These are phyloP conservation scores for Prillingera fragicola DNA, from an alignment of 1,284 basidiomycete genomes.

Conservation along the genomic window DNA sequence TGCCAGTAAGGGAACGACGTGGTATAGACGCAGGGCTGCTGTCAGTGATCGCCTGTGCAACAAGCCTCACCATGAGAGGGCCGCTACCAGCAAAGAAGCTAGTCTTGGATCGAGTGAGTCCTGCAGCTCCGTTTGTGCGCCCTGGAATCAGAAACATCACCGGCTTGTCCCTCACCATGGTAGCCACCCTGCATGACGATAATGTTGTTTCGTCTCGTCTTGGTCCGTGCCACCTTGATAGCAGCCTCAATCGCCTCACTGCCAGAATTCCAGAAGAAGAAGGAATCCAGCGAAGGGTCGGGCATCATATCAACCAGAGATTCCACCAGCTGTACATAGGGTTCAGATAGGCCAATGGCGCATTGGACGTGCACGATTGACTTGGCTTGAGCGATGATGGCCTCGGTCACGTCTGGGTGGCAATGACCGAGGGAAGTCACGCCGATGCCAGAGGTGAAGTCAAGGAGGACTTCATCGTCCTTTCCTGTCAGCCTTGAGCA, in stretches of 20 bases:
- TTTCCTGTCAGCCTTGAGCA: neutral
- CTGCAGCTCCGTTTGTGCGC: conserved; percentile 81
- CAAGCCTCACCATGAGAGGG: conserved; percentile 52
- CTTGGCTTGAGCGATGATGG: conserved; percentile 78
- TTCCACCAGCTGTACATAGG: conserved; percentile 66
- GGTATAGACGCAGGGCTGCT: conserved; percentile 79
- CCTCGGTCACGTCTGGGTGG: conserved; percentile 76
- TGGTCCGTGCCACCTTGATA: conserved; percentile 57
- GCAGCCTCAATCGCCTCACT: conserved; percentile 41
- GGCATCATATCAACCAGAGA: conserved; percentile 38
- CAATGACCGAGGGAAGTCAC: conserved; percentile 56
- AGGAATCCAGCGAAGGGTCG: conserved; percentile 53
- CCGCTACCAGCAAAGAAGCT: conserved; percentile 72
- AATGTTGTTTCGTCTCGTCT: conserved; percentile 77
- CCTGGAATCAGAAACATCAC: no score
- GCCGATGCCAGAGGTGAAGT: conserved; percentile 76
- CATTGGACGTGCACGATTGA: conserved; percentile 70
- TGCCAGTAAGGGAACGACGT: conserved; percentile 89
- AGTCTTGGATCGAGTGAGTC: conserved; percentile 82
- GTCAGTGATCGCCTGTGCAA: neutral
- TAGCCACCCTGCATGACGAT: conserved; percentile 85
- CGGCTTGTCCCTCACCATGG: no score
- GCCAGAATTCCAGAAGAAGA: conserved; percentile 86
- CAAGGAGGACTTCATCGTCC: conserved; percentile 55
- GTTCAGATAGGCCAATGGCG: conserved; percentile 55